Conservation (phyloP, 2,329 filamentous ascomycete species). For the Neofusicoccum laricinum region DNA sequence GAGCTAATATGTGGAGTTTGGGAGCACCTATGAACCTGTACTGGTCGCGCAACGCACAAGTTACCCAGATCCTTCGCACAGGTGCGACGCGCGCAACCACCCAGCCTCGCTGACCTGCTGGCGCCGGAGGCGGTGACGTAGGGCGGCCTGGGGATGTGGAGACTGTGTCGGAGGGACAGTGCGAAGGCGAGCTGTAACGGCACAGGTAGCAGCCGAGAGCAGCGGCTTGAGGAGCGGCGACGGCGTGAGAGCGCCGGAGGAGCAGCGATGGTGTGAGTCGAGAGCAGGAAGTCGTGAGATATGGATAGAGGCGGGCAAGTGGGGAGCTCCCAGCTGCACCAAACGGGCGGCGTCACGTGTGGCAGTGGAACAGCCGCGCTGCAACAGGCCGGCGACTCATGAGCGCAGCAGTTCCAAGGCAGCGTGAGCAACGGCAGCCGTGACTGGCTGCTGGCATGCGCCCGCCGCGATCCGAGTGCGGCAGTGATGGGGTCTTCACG, state of each 20-base stretch:
- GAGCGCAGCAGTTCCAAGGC: neutral
- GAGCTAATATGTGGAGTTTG: neutral
- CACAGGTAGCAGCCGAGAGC: neutral
- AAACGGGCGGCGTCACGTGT: neutral
- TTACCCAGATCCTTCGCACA: neutral
- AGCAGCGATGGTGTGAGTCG: neutral
- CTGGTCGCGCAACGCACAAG: neutral
- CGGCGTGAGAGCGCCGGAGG: neutral
- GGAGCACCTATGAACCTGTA: neutral
- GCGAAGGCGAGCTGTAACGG: neutral
- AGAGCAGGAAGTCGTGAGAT: neutral
- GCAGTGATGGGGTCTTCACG: slow-evolving; percentile 10
- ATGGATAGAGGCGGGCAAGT: slow-evolving; percentile 2
- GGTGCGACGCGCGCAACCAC: neutral
- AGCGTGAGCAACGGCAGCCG: neutral
- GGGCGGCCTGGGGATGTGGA: neutral
- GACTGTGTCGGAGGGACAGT: neutral
- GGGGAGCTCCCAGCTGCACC: slow-evolving; percentile 7
- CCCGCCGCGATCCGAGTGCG: neutral
- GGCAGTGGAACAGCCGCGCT: neutral
- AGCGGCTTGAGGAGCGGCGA: neutral
- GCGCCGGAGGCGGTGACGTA: slow-evolving; percentile 12
- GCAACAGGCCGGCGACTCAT: neutral
- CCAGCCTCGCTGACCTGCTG: neutral
- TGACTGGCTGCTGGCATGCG: slow-evolving; percentile 5